Evolutionary conservation across 1,139 yeast genomes (phyloP), one percentile per base, ranked within the genome.

Genomic region (Komagataea norvegica): DNA sequence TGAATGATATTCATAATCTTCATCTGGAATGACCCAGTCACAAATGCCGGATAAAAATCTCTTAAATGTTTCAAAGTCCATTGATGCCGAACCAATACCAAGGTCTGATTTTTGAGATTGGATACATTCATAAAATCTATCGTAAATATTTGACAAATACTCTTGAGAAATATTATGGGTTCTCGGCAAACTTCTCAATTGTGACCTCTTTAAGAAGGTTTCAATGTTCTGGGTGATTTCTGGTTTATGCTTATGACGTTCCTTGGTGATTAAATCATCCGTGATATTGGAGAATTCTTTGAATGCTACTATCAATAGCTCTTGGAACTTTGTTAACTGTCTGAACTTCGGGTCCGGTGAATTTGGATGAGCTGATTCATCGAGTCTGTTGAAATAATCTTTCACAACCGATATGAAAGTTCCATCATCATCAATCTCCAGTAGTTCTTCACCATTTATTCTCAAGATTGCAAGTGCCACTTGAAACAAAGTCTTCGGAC

Each of bases 361-460:
- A 34, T 74, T 73, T 7, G 94, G 93, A 53, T 83, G 87, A 0
- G 89, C 89, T 14, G 87, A 74, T 42, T 84, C 82, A 52, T 85
- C 95, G 25, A 93, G 68, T 0, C 83, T 74, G 24, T 75, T 70
- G 56, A 93, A 91, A 60, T 84, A 93, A 26, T 79, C 77, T 54
- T 91, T 91, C 44, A 93, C 71, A 20, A 89, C 76, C 6, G 86
- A 82, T 32, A 93, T 85, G 49, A 93, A 88, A 47, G 82, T 77
- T 3, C 98, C 97, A 56, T 93, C 98, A 61, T 93, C 99, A 47
- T 79, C 86, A 8, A 89, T 79, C 42, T 74, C 69, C 34, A 93
- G 61, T 17, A 93, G 65, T 45, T 77, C 83, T 46, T 88, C 96
- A 1, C 95, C 96, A 53, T 89, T 89, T 30, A 89, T 69, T 47